These are phyloP conservation scores for Sporothrix brunneoviolacea DNA, from an alignment of 2,329 filamentous ascomycete species.

Conservation along the genomic window DNA sequence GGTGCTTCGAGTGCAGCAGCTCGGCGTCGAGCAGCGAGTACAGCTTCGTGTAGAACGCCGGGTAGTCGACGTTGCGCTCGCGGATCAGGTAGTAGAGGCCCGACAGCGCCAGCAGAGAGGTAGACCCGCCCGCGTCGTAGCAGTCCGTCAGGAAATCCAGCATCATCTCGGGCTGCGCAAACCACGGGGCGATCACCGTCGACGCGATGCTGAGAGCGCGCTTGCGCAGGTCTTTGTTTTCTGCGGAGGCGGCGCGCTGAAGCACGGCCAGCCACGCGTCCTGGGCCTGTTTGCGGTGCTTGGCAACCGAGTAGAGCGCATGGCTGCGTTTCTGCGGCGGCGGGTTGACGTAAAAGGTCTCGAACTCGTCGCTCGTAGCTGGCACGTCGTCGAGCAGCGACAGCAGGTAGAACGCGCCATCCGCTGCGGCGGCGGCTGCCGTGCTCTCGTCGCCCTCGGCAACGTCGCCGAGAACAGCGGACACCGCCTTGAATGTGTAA, in stretches of 20 bases:
- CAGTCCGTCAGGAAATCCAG: conserved; percentile 97
- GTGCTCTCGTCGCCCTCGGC: conserved; percentile 12
- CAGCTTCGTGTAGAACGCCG: conserved; percentile 85
- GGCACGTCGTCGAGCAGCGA: conserved; percentile 65
- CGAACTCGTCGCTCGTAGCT: conserved; percentile 56
- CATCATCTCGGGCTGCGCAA: conserved; percentile 76
- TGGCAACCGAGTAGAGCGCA: conserved; percentile 54
- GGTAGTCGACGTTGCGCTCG: conserved; percentile 91
- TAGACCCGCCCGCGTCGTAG: conserved; percentile 79
- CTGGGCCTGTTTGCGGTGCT: conserved; percentile 75
- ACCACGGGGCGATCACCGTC: conserved; percentile 79
- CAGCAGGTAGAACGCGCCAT: conserved; percentile 54
- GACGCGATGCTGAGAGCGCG: conserved; percentile 68
- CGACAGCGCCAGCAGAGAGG: conserved; percentile 79
- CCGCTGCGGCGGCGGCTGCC: conserved; percentile 16
- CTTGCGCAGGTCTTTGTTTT: conserved; percentile 68
- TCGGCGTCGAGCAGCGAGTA: conserved; percentile 85
- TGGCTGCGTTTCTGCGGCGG: conserved; percentile 62
- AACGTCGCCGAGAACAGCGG: conserved; percentile 22
- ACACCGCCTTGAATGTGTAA: conserved; percentile 67
- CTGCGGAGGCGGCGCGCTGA: conserved; percentile 45
- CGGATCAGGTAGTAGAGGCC: conserved; percentile 94
- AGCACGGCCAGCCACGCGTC: conserved; percentile 81
- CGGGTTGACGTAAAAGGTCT: conserved; percentile 58
- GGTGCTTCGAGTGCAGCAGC: conserved; percentile 87